Conservation (phyloP, 169 alveolate genomes). For the Neospora caninum region DNA sequence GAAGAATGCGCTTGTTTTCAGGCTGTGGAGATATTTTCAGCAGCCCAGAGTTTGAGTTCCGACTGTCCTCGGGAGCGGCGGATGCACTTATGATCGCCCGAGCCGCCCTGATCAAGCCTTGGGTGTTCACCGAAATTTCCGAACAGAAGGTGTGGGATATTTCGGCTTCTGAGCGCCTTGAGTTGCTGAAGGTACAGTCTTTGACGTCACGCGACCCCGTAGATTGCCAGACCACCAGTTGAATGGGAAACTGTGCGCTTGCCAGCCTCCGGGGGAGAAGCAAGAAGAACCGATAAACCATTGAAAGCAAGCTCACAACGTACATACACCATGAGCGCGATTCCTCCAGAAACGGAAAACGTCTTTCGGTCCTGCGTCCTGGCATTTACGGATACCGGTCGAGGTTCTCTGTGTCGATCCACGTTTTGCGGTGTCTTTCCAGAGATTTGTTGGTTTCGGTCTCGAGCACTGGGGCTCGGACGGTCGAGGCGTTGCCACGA, state of each 20-base stretch:
- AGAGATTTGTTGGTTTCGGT: constrained; percentile 77
- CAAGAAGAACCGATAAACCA: no score
- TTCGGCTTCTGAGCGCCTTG: constrained; percentile 84
- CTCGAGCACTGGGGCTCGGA: constrained; percentile 90
- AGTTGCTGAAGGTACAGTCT: constrained; percentile 70
- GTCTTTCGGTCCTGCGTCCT: no score
- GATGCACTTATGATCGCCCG: constrained; percentile 82
- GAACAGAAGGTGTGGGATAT: constrained; percentile 84
- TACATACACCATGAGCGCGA: no score
- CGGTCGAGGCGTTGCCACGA: constrained; percentile 83
- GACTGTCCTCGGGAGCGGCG: constrained; percentile 55
- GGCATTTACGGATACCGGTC: no score
- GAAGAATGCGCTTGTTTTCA: neutral
- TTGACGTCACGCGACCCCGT: neutral
- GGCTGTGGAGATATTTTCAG: constrained; percentile 84
- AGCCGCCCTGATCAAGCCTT: constrained; percentile 88
- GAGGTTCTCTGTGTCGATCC: no score
- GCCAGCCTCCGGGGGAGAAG: no score
- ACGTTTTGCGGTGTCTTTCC: neutral
- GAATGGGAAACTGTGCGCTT: no score
- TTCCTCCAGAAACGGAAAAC: no score
- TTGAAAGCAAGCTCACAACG: no score
- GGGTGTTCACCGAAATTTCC: constrained; percentile 85
- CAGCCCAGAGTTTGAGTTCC: constrained; percentile 68
- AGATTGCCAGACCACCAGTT: no score